These are phyloP conservation scores for Mycena crocata DNA, from an alignment of 768 basidiomycete genomes.

Conservation along the genomic window DNA sequence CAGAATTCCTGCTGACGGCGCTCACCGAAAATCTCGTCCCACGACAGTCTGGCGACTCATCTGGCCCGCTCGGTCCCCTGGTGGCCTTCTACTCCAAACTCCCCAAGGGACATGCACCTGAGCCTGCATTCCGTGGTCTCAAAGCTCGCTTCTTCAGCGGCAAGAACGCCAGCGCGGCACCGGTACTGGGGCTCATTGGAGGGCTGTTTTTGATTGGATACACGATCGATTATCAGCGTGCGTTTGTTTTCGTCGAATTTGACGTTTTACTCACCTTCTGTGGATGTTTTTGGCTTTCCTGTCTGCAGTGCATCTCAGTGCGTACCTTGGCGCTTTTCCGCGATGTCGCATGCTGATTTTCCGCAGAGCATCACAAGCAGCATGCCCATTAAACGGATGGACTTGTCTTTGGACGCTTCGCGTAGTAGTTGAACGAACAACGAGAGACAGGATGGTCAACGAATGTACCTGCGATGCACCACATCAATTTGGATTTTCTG, in stretches of 20 bases:
- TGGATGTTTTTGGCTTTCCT: too few relatives aligned
- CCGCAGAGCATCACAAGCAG: conserved; percentile 77
- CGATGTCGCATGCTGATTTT: background rate
- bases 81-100: conserved; percentile 87
- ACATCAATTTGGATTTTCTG: too few relatives aligned
- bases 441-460: too few relatives aligned
- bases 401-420: too few relatives aligned
- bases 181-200: conserved; percentile 57
- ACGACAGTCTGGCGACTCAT: conserved; percentile 68
- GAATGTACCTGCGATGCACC: too few relatives aligned
- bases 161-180: conserved; percentile 72
- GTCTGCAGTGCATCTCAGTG: conserved; percentile 73
- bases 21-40: too few relatives aligned
- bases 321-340: conserved; percentile 35
- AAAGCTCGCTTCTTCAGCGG: conserved; percentile 74
- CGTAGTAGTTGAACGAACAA: too few relatives aligned
- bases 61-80: conserved; percentile 71
- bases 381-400: conserved; percentile 70
- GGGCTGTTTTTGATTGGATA: conserved; percentile 71
- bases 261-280: conserved; percentile 18
- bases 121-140: conserved; percentile 58
- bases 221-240: conserved; percentile 76
- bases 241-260: conserved; percentile 41
- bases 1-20: too few relatives aligned
- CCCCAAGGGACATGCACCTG: conserved; percentile 71